Base-by-base conservation (phyloP, 129 eudicot genomes). In the Oenanthe sinensis region DNA sequence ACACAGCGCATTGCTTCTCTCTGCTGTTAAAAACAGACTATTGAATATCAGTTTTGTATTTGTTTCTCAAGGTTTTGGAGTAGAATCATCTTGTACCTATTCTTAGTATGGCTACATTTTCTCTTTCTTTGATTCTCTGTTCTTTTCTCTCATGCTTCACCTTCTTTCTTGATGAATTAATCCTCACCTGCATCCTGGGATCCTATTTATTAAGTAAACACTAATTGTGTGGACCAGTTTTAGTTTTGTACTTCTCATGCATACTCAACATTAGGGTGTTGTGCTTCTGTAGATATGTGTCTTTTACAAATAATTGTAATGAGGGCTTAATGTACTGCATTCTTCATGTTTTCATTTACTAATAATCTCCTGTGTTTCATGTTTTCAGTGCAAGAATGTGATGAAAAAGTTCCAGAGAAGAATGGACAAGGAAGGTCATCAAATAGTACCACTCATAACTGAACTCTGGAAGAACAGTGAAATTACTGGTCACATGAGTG, bases 381-480 rank as follows among this genome's bases (percentile, higher is more conserved):
- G 33, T 69, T 81, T 91, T 79, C 88, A 94, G 98, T 91, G 98
- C 87, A 91, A 94, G 86, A 91, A 79, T 82, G 92, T 94, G 37
- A 77, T 91, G 54, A 86, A 85, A 62, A 94, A 88, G 91, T 82
- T 94, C 81, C 93, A 86, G 78, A 84, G 90, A 84, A 94, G 89
- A 84, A 87, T 94, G 39, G 96, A 89, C 30, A 87, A 84, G 79
- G 98, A 91, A 87, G 98, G 98, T 55, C 90, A 85, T 50, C 89
- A 85, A 87, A 91, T 94, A 77, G 85, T 94, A 50, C 98, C 98
- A 2, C 80, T 91, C 60, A 83, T 94, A 49, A 89, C 96, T 71
- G 97, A 88, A 82, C 86, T 94, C 50, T 94, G 98, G 98, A 91
- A 84, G 83, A 90, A 85, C 81, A 85, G 77, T 49, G 98, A 81